Evolutionary conservation across 768 basidiomycete genomes (phyloP), one percentile per base, ranked within the genome.

Genomic region (Gymnopilus dilepis): DNA sequence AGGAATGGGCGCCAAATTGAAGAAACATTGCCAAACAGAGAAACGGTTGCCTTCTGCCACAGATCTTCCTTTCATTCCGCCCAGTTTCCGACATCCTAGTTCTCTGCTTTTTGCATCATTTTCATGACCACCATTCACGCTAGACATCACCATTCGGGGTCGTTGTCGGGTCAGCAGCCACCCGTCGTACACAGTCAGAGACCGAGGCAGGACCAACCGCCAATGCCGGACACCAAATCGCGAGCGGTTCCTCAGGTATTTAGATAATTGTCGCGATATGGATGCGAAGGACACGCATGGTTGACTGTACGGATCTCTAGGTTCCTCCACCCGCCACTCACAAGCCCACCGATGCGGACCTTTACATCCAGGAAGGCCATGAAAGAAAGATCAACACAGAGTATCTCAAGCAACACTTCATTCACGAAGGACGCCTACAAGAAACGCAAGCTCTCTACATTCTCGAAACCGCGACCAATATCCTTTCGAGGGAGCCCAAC

Each of bases 351-450:
- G 90, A 94, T 62, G 86, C 84, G 42, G 85, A 95, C 65, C 87
- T 95, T 75, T 95, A 84, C 73, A 66, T 81, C 58, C 65, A 73
- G 42, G 77, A 84, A 65, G 79, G 82, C 40, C 84, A 87, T 57
- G 77, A 83, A 34, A 75, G 76, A 56, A 86, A 86, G 63, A 90
- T 94, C 19, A 92, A 94, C 70, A 84, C 89, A 56, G 82, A 84
- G 1, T 93, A 91, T 73, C 79, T 98, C 61, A 94, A 91, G 75
- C 84, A 90, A 54, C 96, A 98, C 74, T 97, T 98, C 77, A 89
- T 92, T 73, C 81, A 84, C 12, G 95, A 97, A 71, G 95, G 95
- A 0, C 77, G 90, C 17, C 71, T 97, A 68, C 90, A 88, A 0
- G 94, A 97, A 70, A 80, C 83, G 9, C 94, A 97, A 74, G 95